Evolutionary conservation across 129 eudicot species (phyloP).

Genomic region (Tagetes erecta): DNA sequence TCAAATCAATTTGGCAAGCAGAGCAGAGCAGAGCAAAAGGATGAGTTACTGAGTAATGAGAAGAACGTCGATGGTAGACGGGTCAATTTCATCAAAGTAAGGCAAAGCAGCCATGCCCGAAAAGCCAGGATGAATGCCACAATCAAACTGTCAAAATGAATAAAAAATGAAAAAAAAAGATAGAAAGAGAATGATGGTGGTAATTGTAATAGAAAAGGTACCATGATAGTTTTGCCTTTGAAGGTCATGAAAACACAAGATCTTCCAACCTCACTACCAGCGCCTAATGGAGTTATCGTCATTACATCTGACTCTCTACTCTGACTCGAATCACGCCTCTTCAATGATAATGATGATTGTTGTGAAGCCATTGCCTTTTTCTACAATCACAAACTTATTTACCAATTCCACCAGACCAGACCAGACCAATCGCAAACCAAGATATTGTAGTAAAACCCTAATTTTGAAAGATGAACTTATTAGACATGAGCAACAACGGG

Average conservation of each 20-base stretch:
- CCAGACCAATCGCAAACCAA: too few species aligned
- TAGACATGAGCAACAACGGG: too few species aligned
- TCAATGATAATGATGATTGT: slow-evolving; percentile 42
- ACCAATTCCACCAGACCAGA: too few species aligned
- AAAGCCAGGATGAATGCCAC: slow-evolving; percentile 97
- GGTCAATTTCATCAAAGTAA: slow-evolving; percentile 94
- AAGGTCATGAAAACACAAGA: slow-evolving; percentile 90
- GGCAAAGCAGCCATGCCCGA: slow-evolving; percentile 99
- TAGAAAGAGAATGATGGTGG: background rate
- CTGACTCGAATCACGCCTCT: slow-evolving; percentile 58
- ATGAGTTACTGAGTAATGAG: slow-evolving; percentile 76
- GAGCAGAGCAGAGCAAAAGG: too few species aligned
- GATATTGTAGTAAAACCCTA: too few species aligned
- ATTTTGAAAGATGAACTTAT: too few species aligned
- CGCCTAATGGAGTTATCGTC: slow-evolving; percentile 84
- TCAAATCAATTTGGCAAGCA: background rate
- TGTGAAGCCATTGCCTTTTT: slow-evolving; percentile 46
- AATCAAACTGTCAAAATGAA: slow-evolving; percentile 63
- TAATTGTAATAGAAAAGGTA: background rate
- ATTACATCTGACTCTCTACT: slow-evolving; percentile 78
- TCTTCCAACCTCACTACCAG: slow-evolving; percentile 96
- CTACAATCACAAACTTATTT: too few species aligned
- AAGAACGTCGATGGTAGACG: slow-evolving; percentile 85
- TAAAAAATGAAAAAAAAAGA: background rate
- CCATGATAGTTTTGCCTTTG: slow-evolving; percentile 93